phyloP scores from a whole-genome alignment of 2,329 filamentous ascomycete genomes.

The Neoascochyta sp. region DNA sequence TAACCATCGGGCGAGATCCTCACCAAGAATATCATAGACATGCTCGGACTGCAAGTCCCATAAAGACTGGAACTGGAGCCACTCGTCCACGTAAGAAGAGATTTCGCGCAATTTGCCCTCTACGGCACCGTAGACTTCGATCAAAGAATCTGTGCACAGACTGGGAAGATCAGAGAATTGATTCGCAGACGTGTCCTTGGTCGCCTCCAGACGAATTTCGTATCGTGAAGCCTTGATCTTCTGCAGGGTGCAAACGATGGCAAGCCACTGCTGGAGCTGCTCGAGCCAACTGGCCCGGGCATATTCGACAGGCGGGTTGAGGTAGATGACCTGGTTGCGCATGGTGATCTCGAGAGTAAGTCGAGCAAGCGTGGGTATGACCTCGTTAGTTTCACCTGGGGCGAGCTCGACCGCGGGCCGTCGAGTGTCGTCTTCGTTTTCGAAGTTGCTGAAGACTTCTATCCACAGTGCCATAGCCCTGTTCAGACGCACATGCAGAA shows the following conservation, averaged over 20 bases:
- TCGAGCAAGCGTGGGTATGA: conserved; percentile 62
- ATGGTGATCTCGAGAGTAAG: conserved; percentile 92
- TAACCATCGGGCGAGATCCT: conserved; percentile 88
- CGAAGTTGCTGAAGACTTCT: conserved; percentile 63
- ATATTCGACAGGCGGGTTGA: conserved; percentile 89
- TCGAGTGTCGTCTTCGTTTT: conserved; percentile 31
- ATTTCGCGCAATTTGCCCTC: conserved; percentile 80
- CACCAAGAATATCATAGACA: conserved; percentile 86
- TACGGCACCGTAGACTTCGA: conserved; percentile 75
- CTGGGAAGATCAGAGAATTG: conserved; percentile 82
- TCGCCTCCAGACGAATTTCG: conserved; percentile 72
- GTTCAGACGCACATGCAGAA: conserved; percentile 76
- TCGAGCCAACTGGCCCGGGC: conserved; percentile 90
- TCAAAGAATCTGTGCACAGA: conserved; percentile 74
- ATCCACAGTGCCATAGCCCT: conserved; percentile 86
- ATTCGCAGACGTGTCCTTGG: conserved; percentile 56
- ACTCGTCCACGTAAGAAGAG: conserved; percentile 87
- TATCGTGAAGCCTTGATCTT: conserved; percentile 95
- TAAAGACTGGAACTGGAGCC: conserved; percentile 96
- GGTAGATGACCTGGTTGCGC: conserved; percentile 95
- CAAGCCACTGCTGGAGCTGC: conserved; percentile 90
- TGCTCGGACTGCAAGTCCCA: conserved; percentile 98
- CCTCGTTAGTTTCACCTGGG: conserved; percentile 45
- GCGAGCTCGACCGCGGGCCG: conserved; percentile 28
- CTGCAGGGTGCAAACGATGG: conserved; percentile 83